These are phyloP conservation scores for Lasiosphaeria miniovina DNA, from an alignment of 495 filamentous ascomycete genomes.

Conservation along the genomic window DNA sequence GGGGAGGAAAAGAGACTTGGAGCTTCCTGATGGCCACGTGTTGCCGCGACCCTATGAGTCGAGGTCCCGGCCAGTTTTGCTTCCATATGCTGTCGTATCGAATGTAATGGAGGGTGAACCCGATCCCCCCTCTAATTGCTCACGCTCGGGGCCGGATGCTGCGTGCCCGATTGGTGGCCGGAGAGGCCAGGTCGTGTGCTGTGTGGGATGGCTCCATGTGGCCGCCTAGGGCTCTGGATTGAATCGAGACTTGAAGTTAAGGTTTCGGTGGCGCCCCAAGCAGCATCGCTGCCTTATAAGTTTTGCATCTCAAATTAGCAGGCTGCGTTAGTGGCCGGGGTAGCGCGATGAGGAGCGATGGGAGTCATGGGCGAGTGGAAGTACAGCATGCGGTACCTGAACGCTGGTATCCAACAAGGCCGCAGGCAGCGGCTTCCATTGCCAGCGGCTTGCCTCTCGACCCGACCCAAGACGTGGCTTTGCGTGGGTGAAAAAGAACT, in stretches of 20 bases:
- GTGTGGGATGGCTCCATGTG: too few relatives aligned
- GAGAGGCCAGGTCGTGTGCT: too few relatives aligned
- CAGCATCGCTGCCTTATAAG: neutral
- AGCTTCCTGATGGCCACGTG: neutral
- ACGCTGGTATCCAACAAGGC: too few relatives aligned
- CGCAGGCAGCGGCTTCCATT: too few relatives aligned
- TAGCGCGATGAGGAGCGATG: neutral
- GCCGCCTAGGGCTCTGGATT: constrained; percentile 4
- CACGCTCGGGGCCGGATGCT: too few relatives aligned
- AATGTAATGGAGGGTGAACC: neutral
- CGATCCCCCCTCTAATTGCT: too few relatives aligned
- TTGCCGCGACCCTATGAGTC: neutral
- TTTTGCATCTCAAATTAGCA: neutral
- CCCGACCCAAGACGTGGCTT: too few relatives aligned
- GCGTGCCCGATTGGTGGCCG: too few relatives aligned
- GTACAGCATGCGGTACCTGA: too few relatives aligned
- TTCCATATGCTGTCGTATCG: neutral
- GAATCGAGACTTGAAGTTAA: neutral
- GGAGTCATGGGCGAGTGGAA: too few relatives aligned
- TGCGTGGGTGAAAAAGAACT: neutral
- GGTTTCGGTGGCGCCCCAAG: neutral
- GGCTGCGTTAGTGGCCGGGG: neutral
- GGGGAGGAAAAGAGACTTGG: neutral
- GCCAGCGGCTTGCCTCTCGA: too few relatives aligned
- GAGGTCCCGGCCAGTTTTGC: neutral